These are phyloP conservation scores for Arthroderma sp. DNA, from an alignment of 2,329 filamentous ascomycete genomes.

Conservation along the genomic window DNA sequence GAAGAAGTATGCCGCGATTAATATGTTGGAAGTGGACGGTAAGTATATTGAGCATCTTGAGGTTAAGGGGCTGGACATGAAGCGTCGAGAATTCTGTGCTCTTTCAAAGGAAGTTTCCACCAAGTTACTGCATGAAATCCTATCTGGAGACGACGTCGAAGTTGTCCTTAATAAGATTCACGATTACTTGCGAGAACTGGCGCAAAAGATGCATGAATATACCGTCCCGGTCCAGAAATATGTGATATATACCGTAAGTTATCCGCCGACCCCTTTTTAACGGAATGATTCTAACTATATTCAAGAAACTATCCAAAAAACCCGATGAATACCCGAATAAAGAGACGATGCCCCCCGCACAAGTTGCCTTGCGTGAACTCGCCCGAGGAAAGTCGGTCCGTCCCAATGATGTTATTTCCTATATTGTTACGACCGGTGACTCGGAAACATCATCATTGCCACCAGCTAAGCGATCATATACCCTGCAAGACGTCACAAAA, in stretches of 20 bases:
- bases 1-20: conserved; percentile 98
- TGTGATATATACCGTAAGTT: conserved; percentile 70
- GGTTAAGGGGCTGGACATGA: conserved; percentile 97
- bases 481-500: conserved; percentile 73
- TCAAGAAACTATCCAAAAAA: conserved; percentile 74
- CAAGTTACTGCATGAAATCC: conserved; percentile 79
- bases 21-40: conserved; percentile 76
- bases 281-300: conserved; percentile 15
- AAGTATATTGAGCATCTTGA: conserved; percentile 92
- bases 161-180: conserved; percentile 80
- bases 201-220: conserved; percentile 72
- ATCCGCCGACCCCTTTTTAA: not conserved
- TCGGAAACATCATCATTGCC: conserved; percentile 49
- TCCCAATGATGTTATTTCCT: conserved; percentile 90
- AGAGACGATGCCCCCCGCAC: conserved; percentile 90
- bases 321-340: conserved; percentile 90
- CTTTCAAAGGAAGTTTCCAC: conserved; percentile 91
- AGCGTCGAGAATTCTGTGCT: conserved; percentile 88
- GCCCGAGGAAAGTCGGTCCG: conserved; percentile 77
- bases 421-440: conserved; percentile 67
- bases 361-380: conserved; percentile 81
- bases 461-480: conserved; percentile 78
- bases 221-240: conserved; percentile 71
- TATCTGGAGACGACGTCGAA: conserved; percentile 87
- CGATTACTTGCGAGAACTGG: conserved; percentile 78